Base-by-base conservation (phyloP, 768 basidiomycete species). In the Boletus rubroflammeus region DNA sequence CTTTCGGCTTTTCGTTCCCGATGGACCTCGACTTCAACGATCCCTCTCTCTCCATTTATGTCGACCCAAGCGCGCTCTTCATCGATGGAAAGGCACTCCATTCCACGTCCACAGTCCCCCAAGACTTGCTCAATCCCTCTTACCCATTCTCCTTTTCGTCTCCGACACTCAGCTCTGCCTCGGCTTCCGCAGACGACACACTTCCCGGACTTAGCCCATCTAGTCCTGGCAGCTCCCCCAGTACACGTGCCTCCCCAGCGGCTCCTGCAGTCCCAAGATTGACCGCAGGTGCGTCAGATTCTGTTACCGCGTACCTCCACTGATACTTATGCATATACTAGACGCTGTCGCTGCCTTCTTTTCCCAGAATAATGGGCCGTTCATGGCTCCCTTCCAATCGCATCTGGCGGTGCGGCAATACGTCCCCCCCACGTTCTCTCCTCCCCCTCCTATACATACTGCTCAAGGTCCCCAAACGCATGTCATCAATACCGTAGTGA, bases 1-100 rank as follows among this genome's bases (percentile, higher is more conserved):
- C 65, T 56, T 80, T 65, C 61, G 69, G 66, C 65, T 70, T 77
- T 47, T 63, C 72, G 23, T 54, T 76, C 66, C 56, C 67, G 66
- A 80, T 85, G 78, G 82, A 84, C 68, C 76, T 87, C 68, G 84
- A 86, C 62, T 82, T 85, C 51, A 73, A 76, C 65, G 78, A 81
- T 4, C 56, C 64, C 2, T 58, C 64, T 19, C 35, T 71, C 31
- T 70, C 79, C 19, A 77, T 83, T 60, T 78, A 80, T 1, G 77
- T 90, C 50, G 84, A 90, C 54, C 86, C 88, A 29, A 83, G 74
- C 59, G 71, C 88, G 13, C 85, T 88, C 62, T 82, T 68, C 17
- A 44, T 78, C 50, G 67, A 75, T 29, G 60, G 63, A 14, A 71
- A 69, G 42, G 47, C 44, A 2, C 35, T 51, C 5, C 54, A 72